Percentiles rank a stretch among this genome's conserved stretches.
Evolutionary conservation across 352 stramenopile species (phyloP).

Genomic region (Lagenidium giganteum): DNA sequence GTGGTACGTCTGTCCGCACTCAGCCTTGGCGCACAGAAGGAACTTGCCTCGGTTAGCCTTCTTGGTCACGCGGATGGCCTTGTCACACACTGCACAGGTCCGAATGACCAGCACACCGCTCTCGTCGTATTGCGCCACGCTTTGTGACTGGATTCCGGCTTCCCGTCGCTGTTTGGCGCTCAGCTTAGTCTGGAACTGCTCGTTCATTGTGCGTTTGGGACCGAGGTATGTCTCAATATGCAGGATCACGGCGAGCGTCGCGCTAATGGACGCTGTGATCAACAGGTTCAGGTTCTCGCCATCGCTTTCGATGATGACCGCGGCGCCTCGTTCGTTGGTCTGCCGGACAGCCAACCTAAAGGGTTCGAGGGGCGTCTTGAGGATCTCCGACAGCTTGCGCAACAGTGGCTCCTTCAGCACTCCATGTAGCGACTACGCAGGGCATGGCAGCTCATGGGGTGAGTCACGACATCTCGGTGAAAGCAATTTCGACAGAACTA

Average conservation of each 20-base stretch:
- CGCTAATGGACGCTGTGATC: conserved; percentile 38
- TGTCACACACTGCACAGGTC: conserved; percentile 46
- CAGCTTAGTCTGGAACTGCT: conserved; percentile 38
- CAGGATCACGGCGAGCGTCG: conserved; percentile 39
- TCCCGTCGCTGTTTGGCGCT: background rate
- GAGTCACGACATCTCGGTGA: too few species aligned
- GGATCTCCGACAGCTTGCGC: conserved; percentile 41
- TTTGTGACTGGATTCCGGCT: conserved; percentile 19
- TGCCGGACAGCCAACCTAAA: conserved; percentile 34
- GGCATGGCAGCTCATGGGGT: too few species aligned
- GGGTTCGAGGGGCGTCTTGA: conserved; percentile 40
- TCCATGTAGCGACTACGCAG: conserved; percentile 49
- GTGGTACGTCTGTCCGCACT: conserved; percentile 59
- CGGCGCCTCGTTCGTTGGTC: conserved; percentile 38
- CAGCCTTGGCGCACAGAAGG: conserved; percentile 38
- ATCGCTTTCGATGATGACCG: conserved; percentile 47
- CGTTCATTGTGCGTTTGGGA: conserved; percentile 22
- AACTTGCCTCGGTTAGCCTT: conserved; percentile 17
- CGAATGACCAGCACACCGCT: conserved; percentile 38
- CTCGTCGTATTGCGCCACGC: conserved; percentile 49
- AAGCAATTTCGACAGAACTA: too few species aligned
- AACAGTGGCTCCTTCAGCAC: conserved; percentile 51
- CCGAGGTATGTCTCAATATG: conserved; percentile 59
- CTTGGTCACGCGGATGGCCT: conserved; percentile 32
- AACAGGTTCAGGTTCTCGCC: conserved; percentile 55